Conservation (phyloP, 2,329 filamentous ascomycete species). For the Alternaria panax region DNA sequence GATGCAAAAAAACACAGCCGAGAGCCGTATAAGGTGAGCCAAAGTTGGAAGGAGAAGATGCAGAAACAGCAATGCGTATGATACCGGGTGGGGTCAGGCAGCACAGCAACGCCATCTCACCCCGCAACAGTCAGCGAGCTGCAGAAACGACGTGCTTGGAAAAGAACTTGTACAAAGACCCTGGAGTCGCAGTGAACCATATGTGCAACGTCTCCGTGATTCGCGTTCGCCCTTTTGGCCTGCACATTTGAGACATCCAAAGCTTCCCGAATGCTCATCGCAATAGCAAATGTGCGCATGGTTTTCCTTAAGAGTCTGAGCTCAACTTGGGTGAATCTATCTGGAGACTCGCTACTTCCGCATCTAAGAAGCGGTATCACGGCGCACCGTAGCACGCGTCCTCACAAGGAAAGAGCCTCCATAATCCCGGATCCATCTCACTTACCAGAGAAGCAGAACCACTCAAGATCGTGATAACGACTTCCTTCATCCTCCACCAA, state of each 20-base stretch:
- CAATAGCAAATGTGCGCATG: no score
- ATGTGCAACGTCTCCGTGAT: neutral
- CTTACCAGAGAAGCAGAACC: neutral
- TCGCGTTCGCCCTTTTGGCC: neutral
- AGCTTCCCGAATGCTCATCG: neutral
- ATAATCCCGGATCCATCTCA: neutral
- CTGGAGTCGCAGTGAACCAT: neutral
- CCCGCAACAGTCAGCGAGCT: neutral
- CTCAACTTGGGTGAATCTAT: neutral
- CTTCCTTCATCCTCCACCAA: neutral
- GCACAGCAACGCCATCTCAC: neutral
- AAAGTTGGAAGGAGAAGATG: neutral
- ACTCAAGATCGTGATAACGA: neutral
- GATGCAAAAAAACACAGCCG: neutral
- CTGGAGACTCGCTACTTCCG: neutral
- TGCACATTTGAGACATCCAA: neutral
- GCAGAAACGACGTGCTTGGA: neutral
- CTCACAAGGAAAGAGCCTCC: neutral
- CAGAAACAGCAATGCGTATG: neutral
- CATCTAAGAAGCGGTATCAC: neutral
- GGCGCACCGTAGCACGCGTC: neutral
- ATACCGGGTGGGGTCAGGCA: neutral
- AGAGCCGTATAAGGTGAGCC: neutral
- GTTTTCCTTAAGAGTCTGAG: neutral
- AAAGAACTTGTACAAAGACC: neutral